Evolutionary conservation across 164 flowering plant genomes (phyloP).

Genomic region (Magnolia kwangsiensis): DNA sequence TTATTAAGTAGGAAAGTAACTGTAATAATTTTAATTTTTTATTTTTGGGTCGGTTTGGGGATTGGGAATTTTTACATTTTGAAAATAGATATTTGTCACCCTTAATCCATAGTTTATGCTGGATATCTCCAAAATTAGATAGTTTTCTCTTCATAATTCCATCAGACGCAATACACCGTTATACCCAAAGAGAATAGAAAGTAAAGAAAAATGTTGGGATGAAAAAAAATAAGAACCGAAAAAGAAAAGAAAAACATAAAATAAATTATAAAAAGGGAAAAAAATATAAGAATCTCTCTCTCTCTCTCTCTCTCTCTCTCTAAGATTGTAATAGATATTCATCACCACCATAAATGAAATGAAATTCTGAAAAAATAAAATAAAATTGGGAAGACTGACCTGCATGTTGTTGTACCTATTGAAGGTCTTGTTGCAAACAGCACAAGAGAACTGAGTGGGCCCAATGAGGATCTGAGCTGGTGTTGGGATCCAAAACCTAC

Average conservation of each 20-base stretch:
- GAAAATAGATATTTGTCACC: too few relatives aligned
- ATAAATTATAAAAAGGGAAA: neutral
- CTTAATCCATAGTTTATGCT: too few relatives aligned
- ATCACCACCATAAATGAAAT: neutral
- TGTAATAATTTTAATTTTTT: too few relatives aligned
- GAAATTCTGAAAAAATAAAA: neutral
- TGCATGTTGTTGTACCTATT: conserved; percentile 97
- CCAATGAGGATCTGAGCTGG: conserved; percentile 88
- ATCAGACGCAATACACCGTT: too few relatives aligned
- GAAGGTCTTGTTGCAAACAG: conserved; percentile 86
- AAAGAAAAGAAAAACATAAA: neutral
- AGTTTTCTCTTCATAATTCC: too few relatives aligned
- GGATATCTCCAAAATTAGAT: too few relatives aligned
- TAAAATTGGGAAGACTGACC: conserved; percentile 36
- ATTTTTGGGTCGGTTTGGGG: too few relatives aligned
- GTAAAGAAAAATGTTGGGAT: neutral
- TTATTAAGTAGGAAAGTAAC: neutral
- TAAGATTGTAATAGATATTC: neutral
- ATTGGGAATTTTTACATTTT: too few relatives aligned
- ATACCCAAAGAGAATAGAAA: too few relatives aligned
- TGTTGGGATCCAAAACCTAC: conserved; percentile 90
- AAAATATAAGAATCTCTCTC: neutral
- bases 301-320: neutral
- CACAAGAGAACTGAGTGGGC: conserved; percentile 77
- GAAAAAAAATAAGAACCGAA: neutral